Conservation (phyloP, 2,329 filamentous ascomycete species). For the Botryotinia narcissicola region DNA sequence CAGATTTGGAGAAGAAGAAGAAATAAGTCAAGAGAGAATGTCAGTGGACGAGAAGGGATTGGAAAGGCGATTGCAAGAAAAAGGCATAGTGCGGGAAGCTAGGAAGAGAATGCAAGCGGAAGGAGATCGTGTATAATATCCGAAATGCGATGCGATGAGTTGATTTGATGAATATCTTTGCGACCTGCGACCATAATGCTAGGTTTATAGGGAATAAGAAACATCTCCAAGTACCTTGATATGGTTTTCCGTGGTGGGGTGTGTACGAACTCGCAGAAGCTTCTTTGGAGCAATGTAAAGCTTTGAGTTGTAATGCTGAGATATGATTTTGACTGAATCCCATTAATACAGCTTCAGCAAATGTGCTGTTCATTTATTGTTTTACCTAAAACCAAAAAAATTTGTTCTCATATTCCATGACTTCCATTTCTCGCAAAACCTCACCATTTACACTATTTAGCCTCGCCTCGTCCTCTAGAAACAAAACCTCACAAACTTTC, state of each 20-base stretch:
- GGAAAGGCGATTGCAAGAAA: not conserved
- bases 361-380: not conserved
- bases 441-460: not conserved
- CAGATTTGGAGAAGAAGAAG: slow-evolving; percentile 67
- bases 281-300: not conserved
- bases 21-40: slow-evolving; percentile 37
- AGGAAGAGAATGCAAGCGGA: not conserved
- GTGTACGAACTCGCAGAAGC: not conserved
- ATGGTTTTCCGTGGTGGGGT: not conserved
- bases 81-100: not conserved
- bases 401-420: not conserved
- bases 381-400: not conserved
- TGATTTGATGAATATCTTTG: slow-evolving; percentile 5
- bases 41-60: not conserved
- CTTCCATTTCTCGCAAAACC: not conserved
- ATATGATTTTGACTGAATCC: not conserved
- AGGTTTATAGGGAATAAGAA: slow-evolving; percentile 5
- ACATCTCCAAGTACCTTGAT: slow-evolving; percentile 1
- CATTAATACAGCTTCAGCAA: not conserved
- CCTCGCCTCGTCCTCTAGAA: not conserved
- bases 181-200: not conserved
- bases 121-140: slow-evolving; percentile 14
- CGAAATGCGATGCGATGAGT: slow-evolving; percentile 7
- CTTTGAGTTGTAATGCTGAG: not conserved
- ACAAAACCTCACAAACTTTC: not conserved